Conservation (phyloP, 352 stramenopile genomes). For the Phytophthora meadii region DNA sequence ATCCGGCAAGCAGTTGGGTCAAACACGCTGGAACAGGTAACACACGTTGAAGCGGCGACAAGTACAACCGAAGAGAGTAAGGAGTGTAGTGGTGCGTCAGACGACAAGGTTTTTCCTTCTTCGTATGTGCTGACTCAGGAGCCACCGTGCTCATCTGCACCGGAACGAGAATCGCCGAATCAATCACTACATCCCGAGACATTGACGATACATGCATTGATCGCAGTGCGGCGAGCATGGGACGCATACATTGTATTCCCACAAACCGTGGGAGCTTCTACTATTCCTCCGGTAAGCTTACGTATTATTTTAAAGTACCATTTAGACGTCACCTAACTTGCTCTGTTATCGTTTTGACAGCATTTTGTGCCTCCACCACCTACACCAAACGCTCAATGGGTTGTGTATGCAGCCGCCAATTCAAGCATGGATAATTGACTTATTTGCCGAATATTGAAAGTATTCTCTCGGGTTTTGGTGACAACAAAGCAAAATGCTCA, state of each 20-base stretch:
- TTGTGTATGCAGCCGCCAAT: constrained; percentile 4
- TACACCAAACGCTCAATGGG: constrained; percentile 40
- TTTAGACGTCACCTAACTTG: constrained; percentile 3
- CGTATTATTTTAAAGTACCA: no score
- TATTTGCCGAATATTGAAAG: neutral
- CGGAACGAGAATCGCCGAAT: neutral
- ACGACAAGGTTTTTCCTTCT: constrained; percentile 1
- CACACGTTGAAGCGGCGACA: neutral
- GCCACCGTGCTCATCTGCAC: constrained; percentile 2
- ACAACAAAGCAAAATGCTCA: constrained; percentile 2
- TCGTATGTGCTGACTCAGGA: neutral
- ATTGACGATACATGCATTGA: constrained; percentile 40
- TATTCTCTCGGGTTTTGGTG: neutral
- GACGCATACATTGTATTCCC: constrained; percentile 41
- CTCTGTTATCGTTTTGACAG: constrained; percentile 23
- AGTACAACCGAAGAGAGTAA: neutral
- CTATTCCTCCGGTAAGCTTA: constrained; percentile 45
- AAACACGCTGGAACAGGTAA: neutral
- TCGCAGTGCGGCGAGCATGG: constrained; percentile 46
- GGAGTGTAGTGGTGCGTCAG: neutral
- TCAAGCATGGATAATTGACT: neutral
- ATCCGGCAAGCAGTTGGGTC: constrained; percentile 19
- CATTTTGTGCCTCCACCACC: constrained; percentile 53
- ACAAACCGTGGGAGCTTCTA: constrained; percentile 36
- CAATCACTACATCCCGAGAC: constrained; percentile 30